Evolutionary conservation across 1,139 yeast genomes (phyloP), one percentile per base, ranked within the genome.

Genomic region (Sugiyamaella castrensis): DNA sequence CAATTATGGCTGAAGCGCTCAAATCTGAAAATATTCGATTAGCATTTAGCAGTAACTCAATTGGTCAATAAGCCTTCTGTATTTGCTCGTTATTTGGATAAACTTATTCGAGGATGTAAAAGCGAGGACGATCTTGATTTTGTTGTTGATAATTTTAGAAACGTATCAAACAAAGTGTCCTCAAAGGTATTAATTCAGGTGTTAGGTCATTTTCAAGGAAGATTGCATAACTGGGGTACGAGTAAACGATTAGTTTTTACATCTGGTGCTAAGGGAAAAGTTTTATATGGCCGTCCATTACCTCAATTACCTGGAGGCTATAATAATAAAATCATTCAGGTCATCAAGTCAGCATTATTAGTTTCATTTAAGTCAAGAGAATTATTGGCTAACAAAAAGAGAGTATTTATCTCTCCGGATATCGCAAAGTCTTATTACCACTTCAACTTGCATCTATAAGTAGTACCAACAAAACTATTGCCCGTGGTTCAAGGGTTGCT

Each of bases 401-500:
- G 24, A 19, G 45, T 48, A 4, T 48, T 33, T 30, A 28, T 48
- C 19, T 16, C 35, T 10, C 37, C 45, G 8, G 48, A 48, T n/a
- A 42, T 36, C 16, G 12, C 27, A 10, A 28, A 8, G 31, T 48
- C n/a, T 33, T 48, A 8, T 24, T 48, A 11, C 51, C 51, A 10
- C 26, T 44, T 5, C 47, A 44, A 30, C 33, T 48, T n/a, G 45
- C 35, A 11, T 44, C 48, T 27, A 29, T 34, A 10, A 31, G 36
- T 13, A 24, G 40, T 9, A 32, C 32, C 19, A 40, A 39, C 13
- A 28, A 39, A 8, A 29, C 48, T 8, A 33, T 48, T 33, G 44
- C 51, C 7, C 44, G 51, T 7, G 51, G 51, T 16, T 48, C 51
- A 9, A 15, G 45, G 7, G 16, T 48, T 5, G 45, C 51, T 6